Base-by-base conservation (phyloP, 2,329 filamentous ascomycete genomes). In the Trichoderma sp. region DNA sequence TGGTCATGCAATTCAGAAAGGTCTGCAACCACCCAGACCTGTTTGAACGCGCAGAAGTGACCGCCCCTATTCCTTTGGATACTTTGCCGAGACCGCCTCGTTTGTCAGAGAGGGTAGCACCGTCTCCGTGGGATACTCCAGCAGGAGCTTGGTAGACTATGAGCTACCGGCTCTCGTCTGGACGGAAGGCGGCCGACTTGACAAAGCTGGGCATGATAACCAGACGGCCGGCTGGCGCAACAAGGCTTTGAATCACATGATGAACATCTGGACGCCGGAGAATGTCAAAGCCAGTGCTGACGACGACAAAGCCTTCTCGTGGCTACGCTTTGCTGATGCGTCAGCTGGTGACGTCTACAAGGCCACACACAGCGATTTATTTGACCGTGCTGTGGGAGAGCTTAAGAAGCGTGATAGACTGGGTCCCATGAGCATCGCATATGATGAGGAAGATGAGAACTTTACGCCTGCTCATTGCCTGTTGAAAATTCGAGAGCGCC, bases 1-100 rank as follows among this genome's bases (percentile, higher is more conserved):
- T 99, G 78, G 97, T 99, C 78, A 99, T 99, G 97, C 97, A 99
- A 85, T 99, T 99, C 90, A 92, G 97, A 80, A 99, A 99, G 86
- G 97, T 99, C 75, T 99, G 97, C 87, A 99, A 99, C 82, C 97
- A 99, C 83, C 97, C 97, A 0, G 97, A 99, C 85, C 86, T 99
- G 41, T 99, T 99, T 80, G 95, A 99, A 84, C 93, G 97, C 63
- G 95, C 96, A 11, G 96, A 98, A 77, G 97, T 95, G 9, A 93
- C 91, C 29, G 98, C 95, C 9, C 97, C 0, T 93, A 96, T 80
- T 93, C 94, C 1, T 92, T 93, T 80, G 91, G 92, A n/a, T 91
- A 93, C 82, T 99, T 96, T 84, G 97, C 95, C 16, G 97, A 99
- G 86, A 98, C 96, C 0, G 95, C 94, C 0, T 98, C 95, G 0